Percentiles rank a stretch among this genome's conserved stretches.
Evolutionary conservation across 495 filamentous ascomycete species (phyloP).

Genomic region (Xylaria grammica): DNA sequence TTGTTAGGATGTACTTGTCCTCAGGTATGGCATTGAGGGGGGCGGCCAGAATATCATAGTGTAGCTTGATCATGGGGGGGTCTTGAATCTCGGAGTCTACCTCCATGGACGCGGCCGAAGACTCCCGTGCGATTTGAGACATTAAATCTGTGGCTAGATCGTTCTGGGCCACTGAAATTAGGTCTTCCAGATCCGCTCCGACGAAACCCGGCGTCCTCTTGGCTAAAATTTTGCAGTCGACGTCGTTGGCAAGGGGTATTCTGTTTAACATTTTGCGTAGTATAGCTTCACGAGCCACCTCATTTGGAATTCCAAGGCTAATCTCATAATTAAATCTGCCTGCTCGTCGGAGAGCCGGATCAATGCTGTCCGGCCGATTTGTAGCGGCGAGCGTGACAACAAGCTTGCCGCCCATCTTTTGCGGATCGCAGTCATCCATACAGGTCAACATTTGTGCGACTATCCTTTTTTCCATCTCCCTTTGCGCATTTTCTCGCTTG

Average conservation of each 20-base stretch:
- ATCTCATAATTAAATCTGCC: slow-evolving; percentile 93
- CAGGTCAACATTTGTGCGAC: slow-evolving; percentile 91
- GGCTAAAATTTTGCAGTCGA: slow-evolving; percentile 80
- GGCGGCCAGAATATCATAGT: slow-evolving; percentile 33
- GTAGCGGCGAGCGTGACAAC: slow-evolving; percentile 94
- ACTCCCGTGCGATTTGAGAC: slow-evolving; percentile 50
- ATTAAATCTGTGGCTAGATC: slow-evolving; percentile 62
- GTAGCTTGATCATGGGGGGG: slow-evolving; percentile 30
- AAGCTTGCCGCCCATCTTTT: slow-evolving; percentile 79
- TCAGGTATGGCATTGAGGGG: slow-evolving; percentile 47
- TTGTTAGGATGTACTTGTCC: slow-evolving; percentile 49
- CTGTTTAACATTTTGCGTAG: slow-evolving; percentile 77
- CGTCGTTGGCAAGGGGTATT: slow-evolving; percentile 68
- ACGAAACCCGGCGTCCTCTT: slow-evolving; percentile 94
- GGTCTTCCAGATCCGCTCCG: slow-evolving; percentile 86
- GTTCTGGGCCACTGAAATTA: slow-evolving; percentile 76
- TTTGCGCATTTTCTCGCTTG: slow-evolving; percentile 91
- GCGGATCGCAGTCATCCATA: slow-evolving; percentile 71
- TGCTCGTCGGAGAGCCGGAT: slow-evolving; percentile 83
- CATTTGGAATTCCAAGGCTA: slow-evolving; percentile 92
- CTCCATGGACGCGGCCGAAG: slow-evolving; percentile 31
- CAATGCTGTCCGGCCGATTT: slow-evolving; percentile 88
- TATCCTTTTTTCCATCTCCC: slow-evolving; percentile 96
- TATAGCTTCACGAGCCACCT: slow-evolving; percentile 81
- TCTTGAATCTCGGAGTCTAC: slow-evolving; percentile 28